Evolutionary conservation across 179 eudicot genomes (phyloP), one percentile per base, ranked within the genome.

Genomic region (Silene coronaria): DNA sequence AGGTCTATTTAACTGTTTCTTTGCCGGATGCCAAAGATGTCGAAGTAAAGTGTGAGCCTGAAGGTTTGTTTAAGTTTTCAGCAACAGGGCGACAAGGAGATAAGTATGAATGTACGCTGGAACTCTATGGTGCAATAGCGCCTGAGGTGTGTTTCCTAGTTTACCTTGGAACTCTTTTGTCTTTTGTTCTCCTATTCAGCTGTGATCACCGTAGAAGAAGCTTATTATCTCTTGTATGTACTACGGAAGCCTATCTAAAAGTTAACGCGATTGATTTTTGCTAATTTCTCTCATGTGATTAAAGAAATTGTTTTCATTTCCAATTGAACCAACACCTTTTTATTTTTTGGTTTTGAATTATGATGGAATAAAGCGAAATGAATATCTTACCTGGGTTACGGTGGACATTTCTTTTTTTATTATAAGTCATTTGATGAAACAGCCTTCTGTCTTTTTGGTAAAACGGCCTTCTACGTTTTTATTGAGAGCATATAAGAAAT

Each of bases 1-100:
- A 87, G 85, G 79, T 91, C 53, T 91, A 87, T 81, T 82, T 92
- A 75, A 91, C 97, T 23, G 82, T 92, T 22, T 82, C 89, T 32
- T 78, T 92, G 67, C 96, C 91, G 5, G 96, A 92, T 81, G 94
- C 96, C 76, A 91, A 86, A 80, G 86, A 92, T 79, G 83, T 92
- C 75, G 79, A 86, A 0, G 87, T 91, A 27, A 89, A 88, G 48
- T 89, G 88, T 79, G 92, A 92, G 80, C 86, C 94, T 64, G 85
- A 88, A 26, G 96, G 96, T 10, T 34, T 82, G 9, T 88, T 89
- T 73, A 89, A 77, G 79, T 92, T 92, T 77, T 88, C 94, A 22
- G 96, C 91, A 26, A 73, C 76, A 78, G 94, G 96, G 74, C 77
- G 55, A 30, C 83, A 86, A 77, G 92, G 91, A 53, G 88, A 88